Base-by-base conservation (phyloP, 2,329 filamentous ascomycete species). In the Talaromyces rugulosus region DNA sequence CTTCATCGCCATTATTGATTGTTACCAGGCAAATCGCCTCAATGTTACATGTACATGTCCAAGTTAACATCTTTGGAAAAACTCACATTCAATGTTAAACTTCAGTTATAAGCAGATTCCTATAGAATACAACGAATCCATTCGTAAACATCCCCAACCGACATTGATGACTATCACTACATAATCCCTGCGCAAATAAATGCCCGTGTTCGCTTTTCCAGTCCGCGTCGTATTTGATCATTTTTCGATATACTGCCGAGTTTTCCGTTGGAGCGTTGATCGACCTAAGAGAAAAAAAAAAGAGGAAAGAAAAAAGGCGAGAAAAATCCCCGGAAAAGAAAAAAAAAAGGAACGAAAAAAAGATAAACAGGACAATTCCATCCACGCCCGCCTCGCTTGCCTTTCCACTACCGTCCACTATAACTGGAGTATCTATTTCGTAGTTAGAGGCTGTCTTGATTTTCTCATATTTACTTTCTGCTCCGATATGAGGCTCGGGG, bases 391-490 rank as follows among this genome's bases (percentile, higher is more conserved):
- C 68, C 69, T 67, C 65, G 59, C 67, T 12, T 67, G 64, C 57
- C 63, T 66, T 67, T 64, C 63, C 65, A 72, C 75, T 68, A 77
- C 70, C 74, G 74, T 69, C 74, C 74, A 67, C 68, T 72, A 66
- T 75, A 76, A 30, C 67, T 69, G 64, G 74, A 74, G 66, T 77
- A 77, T 69, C 74, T 77, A 66, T 28, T 58, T 34, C 18, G 18
- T 57, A 51, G 53, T 63, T 59, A 63, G 63, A 68, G 44, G 59
- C 58, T 23, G 54, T 42, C 27, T 56, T 44, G 44, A 9, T 55
- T 51, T 55, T 34, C 27, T 47, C 51, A 51, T 56, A 5, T 53
- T 31, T n/a, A 12, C 52, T 28, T 47, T 47, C 31, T 44, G 54
- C 11, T n/a, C 12, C 30, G 27, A 30, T 31, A 59, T 59, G 61